Base-by-base conservation (phyloP, 2,329 filamentous ascomycete species). In the Scedosporium aurantiacum region DNA sequence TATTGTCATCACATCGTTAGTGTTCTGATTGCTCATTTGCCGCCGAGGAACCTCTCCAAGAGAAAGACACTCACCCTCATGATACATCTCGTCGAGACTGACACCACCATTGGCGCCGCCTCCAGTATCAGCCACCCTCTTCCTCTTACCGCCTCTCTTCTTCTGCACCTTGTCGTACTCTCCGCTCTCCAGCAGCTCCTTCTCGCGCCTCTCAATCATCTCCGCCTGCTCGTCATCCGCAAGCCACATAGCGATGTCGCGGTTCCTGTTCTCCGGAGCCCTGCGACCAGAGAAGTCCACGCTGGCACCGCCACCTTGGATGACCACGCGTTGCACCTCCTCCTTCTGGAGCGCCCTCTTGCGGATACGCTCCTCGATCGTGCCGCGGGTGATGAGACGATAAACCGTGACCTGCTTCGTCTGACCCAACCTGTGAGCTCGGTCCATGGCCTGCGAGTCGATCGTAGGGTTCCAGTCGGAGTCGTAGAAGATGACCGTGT, bases 381-480 rank as follows among this genome's bases (percentile, higher is more conserved):
- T 97, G 65, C 91, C 91, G 54, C 91, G 88, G 0, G 94, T 99
- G 75, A 99, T 97, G 70, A 99, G 87, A 66, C 94, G 90, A 75
- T 97, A 99, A 10, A 99, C 94, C 0, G 92, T 97, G 62, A 99
- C 94, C 75, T 99, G 94, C 67, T 85, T 85, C 2, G 93, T 97
- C 74, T 99, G 93, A 58, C 94, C 94, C 41, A 99, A 84, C 83
- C 94, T 90, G 84, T 99, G 94, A 12, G 94, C 94, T 73, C 94
- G 89, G 74, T 99, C 94, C 94, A 97, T 97, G 74, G 94, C 94
- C 74, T 99, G 94, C 60, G 90, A 96, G 73, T 99, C 94, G 70
- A 97, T 97, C 3, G 94, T 97, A 0, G 94, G 94, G 73, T 99
- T 99, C 94, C 94, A 99, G 74, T 99, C 94, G 10, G 91, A 96